Percentiles rank a stretch among this genome's conserved stretches.
Evolutionary conservation across 345 rosid species (phyloP).

Genomic region (Salix udensis): DNA sequence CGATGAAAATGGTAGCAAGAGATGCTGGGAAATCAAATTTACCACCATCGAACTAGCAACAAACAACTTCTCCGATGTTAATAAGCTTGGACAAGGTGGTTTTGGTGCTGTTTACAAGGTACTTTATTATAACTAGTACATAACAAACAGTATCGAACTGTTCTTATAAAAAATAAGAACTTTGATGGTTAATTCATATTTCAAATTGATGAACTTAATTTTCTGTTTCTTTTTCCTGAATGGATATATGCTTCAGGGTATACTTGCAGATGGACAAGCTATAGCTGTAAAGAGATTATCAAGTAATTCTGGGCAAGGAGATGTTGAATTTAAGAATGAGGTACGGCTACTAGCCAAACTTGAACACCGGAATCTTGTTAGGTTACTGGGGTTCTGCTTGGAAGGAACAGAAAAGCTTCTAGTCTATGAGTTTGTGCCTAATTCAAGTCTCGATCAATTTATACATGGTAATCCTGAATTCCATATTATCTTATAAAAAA

Average conservation of each 20-base stretch:
- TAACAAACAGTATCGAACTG: too few relatives aligned
- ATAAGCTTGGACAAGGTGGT: not conserved
- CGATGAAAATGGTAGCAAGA: not conserved
- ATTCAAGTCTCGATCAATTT: not conserved
- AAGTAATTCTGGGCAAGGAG: not conserved
- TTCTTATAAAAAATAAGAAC: too few relatives aligned
- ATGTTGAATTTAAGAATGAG: not conserved
- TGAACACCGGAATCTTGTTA: not conserved
- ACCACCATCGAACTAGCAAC: not conserved
- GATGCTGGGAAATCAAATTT: too few relatives aligned
- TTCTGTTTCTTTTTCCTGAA: too few relatives aligned
- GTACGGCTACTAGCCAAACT: not conserved
- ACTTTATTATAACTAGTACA: not conserved
- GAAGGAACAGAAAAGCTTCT: not conserved
- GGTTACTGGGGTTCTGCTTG: not conserved
- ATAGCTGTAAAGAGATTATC: not conserved
- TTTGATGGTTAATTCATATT: too few relatives aligned
- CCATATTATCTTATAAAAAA: too few relatives aligned
- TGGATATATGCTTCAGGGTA: not conserved
- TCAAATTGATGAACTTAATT: too few relatives aligned
- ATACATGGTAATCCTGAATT: not conserved
- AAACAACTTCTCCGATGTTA: not conserved
- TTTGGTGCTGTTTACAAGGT: not conserved
- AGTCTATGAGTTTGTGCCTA: not conserved
- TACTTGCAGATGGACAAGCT: not conserved